phyloP scores from a whole-genome alignment of 1,284 basidiomycete genomes.

The Vanrija sp. region DNA sequence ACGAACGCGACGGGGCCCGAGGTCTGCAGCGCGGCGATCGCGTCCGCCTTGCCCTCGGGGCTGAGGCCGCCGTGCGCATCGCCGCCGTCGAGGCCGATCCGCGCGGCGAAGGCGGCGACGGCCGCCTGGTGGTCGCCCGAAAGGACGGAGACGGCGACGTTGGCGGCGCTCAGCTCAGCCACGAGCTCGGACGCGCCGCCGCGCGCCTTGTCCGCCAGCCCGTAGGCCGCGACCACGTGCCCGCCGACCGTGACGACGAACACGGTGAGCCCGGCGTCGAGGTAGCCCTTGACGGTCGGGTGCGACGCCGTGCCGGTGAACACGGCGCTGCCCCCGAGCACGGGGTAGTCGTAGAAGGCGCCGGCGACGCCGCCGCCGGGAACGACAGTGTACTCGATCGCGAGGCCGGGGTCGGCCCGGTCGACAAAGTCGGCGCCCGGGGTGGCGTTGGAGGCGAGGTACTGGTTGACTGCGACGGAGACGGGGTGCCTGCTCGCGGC shows the following conservation, averaged over 20 bases:
- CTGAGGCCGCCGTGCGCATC: not conserved
- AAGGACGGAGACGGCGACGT: constrained; percentile 56
- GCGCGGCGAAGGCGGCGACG: not conserved
- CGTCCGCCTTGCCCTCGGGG: not conserved
- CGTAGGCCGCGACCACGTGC: not conserved
- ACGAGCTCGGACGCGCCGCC: not conserved
- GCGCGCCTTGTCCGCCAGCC: constrained; percentile 1
- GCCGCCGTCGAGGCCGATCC: not conserved
- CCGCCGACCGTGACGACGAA: constrained; percentile 1
- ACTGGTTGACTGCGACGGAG: not conserved
- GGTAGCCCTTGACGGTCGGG: not conserved
- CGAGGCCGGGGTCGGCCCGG: not conserved
- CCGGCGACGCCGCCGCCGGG: not conserved
- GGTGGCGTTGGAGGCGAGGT: not conserved
- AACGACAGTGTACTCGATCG: not conserved
- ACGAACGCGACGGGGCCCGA: constrained; percentile 13
- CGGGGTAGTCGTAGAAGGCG: not conserved
- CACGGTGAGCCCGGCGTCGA: not conserved
- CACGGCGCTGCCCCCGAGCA: not conserved
- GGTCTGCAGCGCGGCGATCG: not conserved
- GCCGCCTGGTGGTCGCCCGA: constrained; percentile 2
- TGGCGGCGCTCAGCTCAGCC: constrained; percentile 44
- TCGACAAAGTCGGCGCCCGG: too few relatives aligned
- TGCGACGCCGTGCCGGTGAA: not conserved
- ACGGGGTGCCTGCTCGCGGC: not conserved